Evolutionary conservation across 345 rosid species (phyloP).

Genomic region (Leavenworthia alabamica): DNA sequence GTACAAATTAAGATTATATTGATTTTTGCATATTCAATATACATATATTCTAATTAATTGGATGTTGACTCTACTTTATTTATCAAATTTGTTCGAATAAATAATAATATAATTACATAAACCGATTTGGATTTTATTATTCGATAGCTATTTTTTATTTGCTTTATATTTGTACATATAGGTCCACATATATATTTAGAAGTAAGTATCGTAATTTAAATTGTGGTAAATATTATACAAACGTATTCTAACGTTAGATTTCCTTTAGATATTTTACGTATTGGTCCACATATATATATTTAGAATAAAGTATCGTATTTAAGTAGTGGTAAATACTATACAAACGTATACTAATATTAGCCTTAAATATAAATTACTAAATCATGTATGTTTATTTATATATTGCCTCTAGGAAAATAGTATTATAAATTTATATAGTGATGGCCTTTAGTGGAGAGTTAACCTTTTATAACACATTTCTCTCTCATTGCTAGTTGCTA

Average conservation of each 20-base stretch:
- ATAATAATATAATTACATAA: not conserved
- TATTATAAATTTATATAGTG: conserved; percentile 12
- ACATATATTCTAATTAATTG: not conserved
- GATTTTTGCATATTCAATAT: not conserved
- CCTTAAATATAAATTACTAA: not conserved
- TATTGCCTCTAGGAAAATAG: conserved; percentile 4
- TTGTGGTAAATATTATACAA: not conserved
- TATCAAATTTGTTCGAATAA: not conserved
- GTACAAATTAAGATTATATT: no score
- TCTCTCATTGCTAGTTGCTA: conserved; percentile 25
- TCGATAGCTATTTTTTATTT: conserved; percentile 2
- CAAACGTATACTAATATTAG: not conserved
- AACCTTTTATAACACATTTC: conserved; percentile 11
- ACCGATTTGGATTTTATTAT: not conserved
- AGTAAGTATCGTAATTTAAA: not conserved
- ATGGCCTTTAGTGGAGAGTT: conserved; percentile 30
- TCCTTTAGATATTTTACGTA: not conserved
- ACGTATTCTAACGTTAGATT: not conserved
- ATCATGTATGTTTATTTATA: not conserved
- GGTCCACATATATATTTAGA: not conserved
- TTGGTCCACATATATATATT: not conserved
- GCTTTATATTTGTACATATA: not conserved
- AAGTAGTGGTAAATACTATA: not conserved
- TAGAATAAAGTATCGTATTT: not conserved
- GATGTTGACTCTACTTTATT: conserved; percentile 16